phyloP scores from a whole-genome alignment of 257 asterid genomes.

The Solanum dulcamara region DNA sequence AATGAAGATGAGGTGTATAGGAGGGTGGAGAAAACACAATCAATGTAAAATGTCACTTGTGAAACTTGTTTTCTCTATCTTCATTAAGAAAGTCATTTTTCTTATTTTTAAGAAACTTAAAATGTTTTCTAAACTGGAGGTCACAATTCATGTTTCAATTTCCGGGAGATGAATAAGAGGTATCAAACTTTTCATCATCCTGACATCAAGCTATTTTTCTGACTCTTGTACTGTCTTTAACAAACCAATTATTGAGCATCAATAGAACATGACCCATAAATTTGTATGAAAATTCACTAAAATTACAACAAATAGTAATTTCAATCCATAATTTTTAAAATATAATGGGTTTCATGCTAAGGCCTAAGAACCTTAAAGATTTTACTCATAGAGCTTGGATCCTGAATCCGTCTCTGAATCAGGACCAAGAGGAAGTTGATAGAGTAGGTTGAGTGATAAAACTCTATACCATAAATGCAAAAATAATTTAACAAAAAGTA shows the following conservation, averaged over 20 bases:
- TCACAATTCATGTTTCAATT: neutral
- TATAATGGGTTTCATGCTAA: neutral
- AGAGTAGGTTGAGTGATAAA: neutral
- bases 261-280: neutral
- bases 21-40: too few species aligned
- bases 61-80: too few species aligned
- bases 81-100: too few species aligned
- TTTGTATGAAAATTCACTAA: neutral
- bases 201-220: neutral
- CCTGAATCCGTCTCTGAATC: neutral
- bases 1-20: too few species aligned
- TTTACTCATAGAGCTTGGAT: neutral
- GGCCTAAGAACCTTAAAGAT: neutral
- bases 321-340: neutral
- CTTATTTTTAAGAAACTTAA: neutral
- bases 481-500: neutral
- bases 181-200: neutral
- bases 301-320: neutral
- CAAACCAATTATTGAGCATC: neutral
- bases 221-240: neutral
- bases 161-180: too few species aligned
- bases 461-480: neutral
- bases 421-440: neutral
- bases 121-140: too few species aligned
- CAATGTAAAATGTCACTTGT: too few species aligned